phyloP scores from a whole-genome alignment of 2,329 filamentous ascomycete species.

The Colletotrichum plurivorum region DNA sequence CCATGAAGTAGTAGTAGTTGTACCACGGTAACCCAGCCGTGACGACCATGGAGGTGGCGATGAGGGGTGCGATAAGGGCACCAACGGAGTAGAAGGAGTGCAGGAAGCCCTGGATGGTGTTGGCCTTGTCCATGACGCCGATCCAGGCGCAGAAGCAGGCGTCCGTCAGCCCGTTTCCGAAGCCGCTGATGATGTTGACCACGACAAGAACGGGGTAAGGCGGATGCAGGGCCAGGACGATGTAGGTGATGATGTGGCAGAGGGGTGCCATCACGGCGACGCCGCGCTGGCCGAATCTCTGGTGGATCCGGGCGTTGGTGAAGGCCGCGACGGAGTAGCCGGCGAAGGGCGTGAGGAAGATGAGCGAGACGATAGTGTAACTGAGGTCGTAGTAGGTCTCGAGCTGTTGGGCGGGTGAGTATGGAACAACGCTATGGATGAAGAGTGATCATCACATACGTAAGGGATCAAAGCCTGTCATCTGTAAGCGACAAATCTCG shows the following conservation, averaged over 20 bases:
- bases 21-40: slow-evolving; percentile 74
- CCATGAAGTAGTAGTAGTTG: slow-evolving; percentile 79
- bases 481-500: not conserved
- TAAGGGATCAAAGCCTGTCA: slow-evolving; percentile 56
- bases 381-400: slow-evolving; percentile 72
- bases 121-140: slow-evolving; percentile 77
- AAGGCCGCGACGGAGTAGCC: slow-evolving; percentile 75
- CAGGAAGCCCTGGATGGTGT: slow-evolving; percentile 76
- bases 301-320: slow-evolving; percentile 72
- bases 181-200: slow-evolving; percentile 74
- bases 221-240: slow-evolving; percentile 72
- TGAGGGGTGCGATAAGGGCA: slow-evolving; percentile 73
- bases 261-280: slow-evolving; percentile 73
- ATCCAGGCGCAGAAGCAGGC: slow-evolving; percentile 65
- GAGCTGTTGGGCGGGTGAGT: slow-evolving; percentile 55
- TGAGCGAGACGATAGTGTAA: slow-evolving; percentile 73
- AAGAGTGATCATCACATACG: slow-evolving; percentile 43
- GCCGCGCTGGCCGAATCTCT: slow-evolving; percentile 75
- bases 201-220: slow-evolving; percentile 75
- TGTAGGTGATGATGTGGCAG: slow-evolving; percentile 74
- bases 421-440: too few relatives aligned
- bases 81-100: slow-evolving; percentile 77
- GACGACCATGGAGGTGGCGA: slow-evolving; percentile 78
- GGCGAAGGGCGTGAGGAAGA: slow-evolving; percentile 75
- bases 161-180: slow-evolving; percentile 76